Evolutionary conservation across 331 rosid species (phyloP).

Genomic region (Quercus lobata): DNA sequence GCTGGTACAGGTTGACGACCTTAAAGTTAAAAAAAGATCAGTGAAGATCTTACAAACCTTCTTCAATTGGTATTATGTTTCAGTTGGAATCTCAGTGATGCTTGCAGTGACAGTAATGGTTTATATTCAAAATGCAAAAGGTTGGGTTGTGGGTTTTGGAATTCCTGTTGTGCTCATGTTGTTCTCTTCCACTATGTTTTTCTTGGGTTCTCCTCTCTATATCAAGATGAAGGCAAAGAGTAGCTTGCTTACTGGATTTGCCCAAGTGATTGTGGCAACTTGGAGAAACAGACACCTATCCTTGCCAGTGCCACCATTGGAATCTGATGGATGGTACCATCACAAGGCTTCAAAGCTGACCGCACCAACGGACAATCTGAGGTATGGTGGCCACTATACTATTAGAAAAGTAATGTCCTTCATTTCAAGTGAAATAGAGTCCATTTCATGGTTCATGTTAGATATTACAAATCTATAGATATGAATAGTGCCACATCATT

Average conservation of each 20-base stretch:
- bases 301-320: conserved; percentile 44
- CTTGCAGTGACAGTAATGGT: conserved; percentile 51
- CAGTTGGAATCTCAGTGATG: conserved; percentile 54
- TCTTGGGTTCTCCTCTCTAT: conserved; percentile 57
- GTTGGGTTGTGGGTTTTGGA: conserved; percentile 72
- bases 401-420: too few species aligned
- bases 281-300: conserved; percentile 58
- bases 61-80: conserved; percentile 81
- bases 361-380: conserved; percentile 46
- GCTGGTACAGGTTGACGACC: conserved; percentile 27
- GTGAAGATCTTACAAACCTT: conserved; percentile 43
- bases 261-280: conserved; percentile 45
- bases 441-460: too few species aligned
- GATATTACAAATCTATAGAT: too few species aligned
- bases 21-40: conserved; percentile 20
- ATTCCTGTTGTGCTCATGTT: conserved; percentile 67
- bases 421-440: too few species aligned
- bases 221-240: conserved; percentile 43
- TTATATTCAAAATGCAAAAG: conserved; percentile 47
- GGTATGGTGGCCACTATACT: conserved; percentile 24
- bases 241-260: conserved; percentile 47
- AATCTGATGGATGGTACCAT: conserved; percentile 38
- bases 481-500: too few species aligned
- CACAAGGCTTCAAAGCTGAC: conserved; percentile 38
- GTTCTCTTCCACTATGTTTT: conserved; percentile 46